These are phyloP conservation scores for Comarum palustre DNA, from an alignment of 306 rosid genomes.

Conservation along the genomic window DNA sequence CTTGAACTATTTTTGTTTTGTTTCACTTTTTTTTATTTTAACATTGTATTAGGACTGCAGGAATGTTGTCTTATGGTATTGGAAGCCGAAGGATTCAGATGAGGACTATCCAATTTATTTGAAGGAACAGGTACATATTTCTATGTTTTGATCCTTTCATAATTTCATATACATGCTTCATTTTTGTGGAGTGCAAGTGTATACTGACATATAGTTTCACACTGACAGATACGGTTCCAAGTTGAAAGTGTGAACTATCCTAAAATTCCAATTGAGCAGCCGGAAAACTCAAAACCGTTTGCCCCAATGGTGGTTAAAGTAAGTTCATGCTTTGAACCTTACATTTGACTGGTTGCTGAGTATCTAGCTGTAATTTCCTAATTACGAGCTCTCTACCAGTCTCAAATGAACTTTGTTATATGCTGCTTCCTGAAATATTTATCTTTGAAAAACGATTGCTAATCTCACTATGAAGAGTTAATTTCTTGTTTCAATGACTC, in stretches of 20 bases:
- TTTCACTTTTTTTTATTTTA: not conserved
- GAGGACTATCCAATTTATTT: constrained; percentile 11
- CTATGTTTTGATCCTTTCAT: constrained; percentile 17
- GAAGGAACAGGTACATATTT: constrained; percentile 31
- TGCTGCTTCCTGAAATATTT: not conserved
- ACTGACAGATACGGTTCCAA: constrained; percentile 52
- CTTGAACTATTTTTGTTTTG: not conserved
- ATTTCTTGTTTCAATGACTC: not conserved
- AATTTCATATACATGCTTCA: constrained; percentile 5
- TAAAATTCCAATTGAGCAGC: constrained; percentile 64
- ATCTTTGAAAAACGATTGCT: not conserved
- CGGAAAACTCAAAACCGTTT: constrained; percentile 65
- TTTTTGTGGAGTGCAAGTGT: constrained; percentile 5
- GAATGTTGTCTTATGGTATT: constrained; percentile 49
- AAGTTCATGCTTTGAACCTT: constrained; percentile 31
- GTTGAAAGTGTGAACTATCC: constrained; percentile 61
- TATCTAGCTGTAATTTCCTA: not conserved
- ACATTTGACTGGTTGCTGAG: not conserved
- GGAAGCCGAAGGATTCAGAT: constrained; percentile 48
- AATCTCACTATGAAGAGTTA: not conserved
- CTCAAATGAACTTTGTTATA: not conserved
- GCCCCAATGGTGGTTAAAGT: constrained; percentile 72
- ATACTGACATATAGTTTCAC: constrained; percentile 24
- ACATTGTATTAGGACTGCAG: constrained; percentile 34
- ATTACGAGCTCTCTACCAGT: not conserved